phyloP scores from a whole-genome alignment of 2,329 filamentous ascomycete species.

The Apiospora malaysiana region DNA sequence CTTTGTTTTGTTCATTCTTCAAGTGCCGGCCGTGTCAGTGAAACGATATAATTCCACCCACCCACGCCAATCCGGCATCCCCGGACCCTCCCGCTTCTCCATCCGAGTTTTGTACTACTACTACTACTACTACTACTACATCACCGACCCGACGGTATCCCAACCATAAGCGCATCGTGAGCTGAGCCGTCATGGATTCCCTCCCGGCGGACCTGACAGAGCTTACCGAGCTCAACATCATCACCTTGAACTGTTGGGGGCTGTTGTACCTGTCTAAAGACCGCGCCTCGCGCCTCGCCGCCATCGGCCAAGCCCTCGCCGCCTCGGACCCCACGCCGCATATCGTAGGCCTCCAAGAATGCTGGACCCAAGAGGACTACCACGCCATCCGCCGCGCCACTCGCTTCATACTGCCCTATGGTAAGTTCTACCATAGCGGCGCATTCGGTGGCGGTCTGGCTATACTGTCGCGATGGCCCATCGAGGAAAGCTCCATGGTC shows the following conservation, averaged over 20 bases:
- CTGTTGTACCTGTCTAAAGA: constrained; percentile 84
- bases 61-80: background rate
- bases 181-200: constrained; percentile 32
- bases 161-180: background rate
- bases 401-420: constrained; percentile 78
- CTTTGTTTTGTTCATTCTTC: background rate
- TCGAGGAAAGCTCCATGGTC: constrained; percentile 86
- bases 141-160: background rate
- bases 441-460: constrained; percentile 89
- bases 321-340: constrained; percentile 71
- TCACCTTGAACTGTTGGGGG: constrained; percentile 97
- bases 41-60: background rate
- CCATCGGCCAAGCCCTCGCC: constrained; percentile 84
- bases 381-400: constrained; percentile 76
- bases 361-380: constrained; percentile 89
- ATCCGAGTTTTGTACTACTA: background rate
- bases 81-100: background rate
- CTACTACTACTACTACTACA: too few species aligned
- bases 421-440: constrained; percentile 91
- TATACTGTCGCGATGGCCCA: constrained; percentile 90
- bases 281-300: constrained; percentile 76
- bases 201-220: constrained; percentile 65
- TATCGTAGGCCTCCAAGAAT: constrained; percentile 94
- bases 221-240: constrained; percentile 74
- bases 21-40: background rate